Percentiles rank a stretch among this genome's conserved stretches.
phyloP scores from a whole-genome alignment of 345 rosid species.

The Salix exigua region DNA sequence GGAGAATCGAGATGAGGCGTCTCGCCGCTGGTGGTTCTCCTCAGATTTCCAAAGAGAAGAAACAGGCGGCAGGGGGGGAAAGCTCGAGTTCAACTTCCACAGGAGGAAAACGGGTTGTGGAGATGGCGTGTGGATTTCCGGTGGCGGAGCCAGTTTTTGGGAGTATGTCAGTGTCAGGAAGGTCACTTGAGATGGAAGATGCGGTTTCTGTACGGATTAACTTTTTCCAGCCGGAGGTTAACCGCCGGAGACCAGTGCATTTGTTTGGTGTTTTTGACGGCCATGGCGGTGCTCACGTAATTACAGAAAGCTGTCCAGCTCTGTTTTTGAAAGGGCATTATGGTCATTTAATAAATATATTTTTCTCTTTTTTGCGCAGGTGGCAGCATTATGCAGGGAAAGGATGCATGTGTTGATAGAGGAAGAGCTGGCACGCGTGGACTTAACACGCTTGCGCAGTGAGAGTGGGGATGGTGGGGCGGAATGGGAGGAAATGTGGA shows the following conservation, averaged over 20 bases:
- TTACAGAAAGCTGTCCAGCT: background rate
- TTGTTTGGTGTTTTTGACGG: conserved; percentile 84
- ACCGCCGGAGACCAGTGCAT: conserved; percentile 49
- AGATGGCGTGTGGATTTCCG: background rate
- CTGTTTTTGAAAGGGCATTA: conserved; percentile 1
- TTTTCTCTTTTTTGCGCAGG: conserved; percentile 26
- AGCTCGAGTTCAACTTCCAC: conserved; percentile 8
- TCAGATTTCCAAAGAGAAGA: background rate
- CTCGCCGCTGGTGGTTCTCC: conserved; percentile 20
- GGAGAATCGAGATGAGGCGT: conserved; percentile 58
- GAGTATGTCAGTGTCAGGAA: conserved; percentile 50
- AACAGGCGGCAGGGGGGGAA: background rate
- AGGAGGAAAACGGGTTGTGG: conserved; percentile 29
- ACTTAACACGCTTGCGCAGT: background rate
- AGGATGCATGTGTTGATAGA: conserved; percentile 45
- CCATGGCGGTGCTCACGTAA: conserved; percentile 68
- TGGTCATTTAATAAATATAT: conserved; percentile 9
- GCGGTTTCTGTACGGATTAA: conserved; percentile 35
- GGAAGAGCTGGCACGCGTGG: conserved; percentile 43
- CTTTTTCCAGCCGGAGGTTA: conserved; percentile 46
- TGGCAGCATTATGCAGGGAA: conserved; percentile 45
- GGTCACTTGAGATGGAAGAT: conserved; percentile 66
- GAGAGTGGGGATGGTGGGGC: background rate
- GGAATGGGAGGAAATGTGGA: conserved; percentile 27
- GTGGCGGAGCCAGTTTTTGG: conserved; percentile 44